Conservation (phyloP, 2,329 filamentous ascomycete species). For the Aspergillus alliaceus region DNA sequence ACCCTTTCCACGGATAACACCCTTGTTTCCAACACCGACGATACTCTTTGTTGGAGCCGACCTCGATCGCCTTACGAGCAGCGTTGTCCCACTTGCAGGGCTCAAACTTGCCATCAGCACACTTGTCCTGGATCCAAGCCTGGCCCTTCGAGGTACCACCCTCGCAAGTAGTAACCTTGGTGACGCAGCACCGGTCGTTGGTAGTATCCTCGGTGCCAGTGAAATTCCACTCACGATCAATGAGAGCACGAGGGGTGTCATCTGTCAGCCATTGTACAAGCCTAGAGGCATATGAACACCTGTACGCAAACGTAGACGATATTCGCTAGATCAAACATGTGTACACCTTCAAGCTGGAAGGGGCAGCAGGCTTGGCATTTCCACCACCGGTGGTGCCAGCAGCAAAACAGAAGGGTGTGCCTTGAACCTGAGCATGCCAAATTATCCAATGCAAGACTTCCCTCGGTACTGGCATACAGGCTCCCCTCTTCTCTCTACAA, state of each 20-base stretch:
- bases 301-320: too few relatives aligned
- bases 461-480: too few relatives aligned
- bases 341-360: slow-evolving; percentile 13
- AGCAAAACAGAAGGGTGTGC: slow-evolving; percentile 13
- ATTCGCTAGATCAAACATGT: too few relatives aligned
- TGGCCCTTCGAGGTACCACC: slow-evolving; percentile 12
- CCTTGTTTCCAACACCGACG: slow-evolving; percentile 53
- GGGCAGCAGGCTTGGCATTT: slow-evolving; percentile 6
- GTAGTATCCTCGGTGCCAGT: slow-evolving; percentile 35
- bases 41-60: slow-evolving; percentile 61
- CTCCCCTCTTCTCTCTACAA: too few relatives aligned
- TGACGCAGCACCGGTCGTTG: slow-evolving; percentile 36
- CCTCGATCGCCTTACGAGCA: slow-evolving; percentile 50
- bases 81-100: slow-evolving; percentile 53
- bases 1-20: slow-evolving; percentile 60
- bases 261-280: slow-evolving; percentile 7
- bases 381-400: slow-evolving; percentile 18
- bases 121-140: slow-evolving; percentile 11
- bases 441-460: too few relatives aligned
- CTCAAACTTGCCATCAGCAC: slow-evolving; percentile 30
- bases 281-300: too few relatives aligned
- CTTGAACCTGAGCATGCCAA: slow-evolving; percentile 13
- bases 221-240: slow-evolving; percentile 18
- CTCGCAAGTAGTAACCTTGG: slow-evolving; percentile 7
- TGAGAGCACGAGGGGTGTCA: slow-evolving; percentile 2